phyloP scores from a whole-genome alignment of 164 flowering plant species.

The Houttuynia cordata region DNA sequence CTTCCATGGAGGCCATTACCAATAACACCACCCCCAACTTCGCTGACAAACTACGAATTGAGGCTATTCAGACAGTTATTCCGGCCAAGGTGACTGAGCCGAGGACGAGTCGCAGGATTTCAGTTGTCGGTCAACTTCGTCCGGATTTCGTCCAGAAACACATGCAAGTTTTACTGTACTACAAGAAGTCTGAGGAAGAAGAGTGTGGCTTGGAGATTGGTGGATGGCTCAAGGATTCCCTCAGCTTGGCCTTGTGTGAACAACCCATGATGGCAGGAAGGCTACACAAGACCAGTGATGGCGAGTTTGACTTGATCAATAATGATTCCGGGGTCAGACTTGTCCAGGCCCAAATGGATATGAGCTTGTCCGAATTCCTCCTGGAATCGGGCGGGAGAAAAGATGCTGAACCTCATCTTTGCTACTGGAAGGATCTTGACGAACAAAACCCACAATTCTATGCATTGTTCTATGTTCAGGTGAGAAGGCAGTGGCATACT shows the following conservation, averaged over 20 bases:
- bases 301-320: neutral
- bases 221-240: constrained; percentile 11
- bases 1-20: neutral
- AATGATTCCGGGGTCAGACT: constrained; percentile 10
- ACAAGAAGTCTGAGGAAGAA: constrained; percentile 4
- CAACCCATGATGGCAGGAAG: constrained; percentile 6
- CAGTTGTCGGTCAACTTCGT: neutral
- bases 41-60: neutral
- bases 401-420: constrained; percentile 4
- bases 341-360: constrained; percentile 4
- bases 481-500: too few relatives aligned
- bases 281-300: neutral
- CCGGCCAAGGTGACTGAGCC: constrained; percentile 6
- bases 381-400: neutral
- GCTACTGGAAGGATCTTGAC: constrained; percentile 9
- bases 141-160: constrained; percentile 1
- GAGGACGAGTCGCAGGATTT: neutral
- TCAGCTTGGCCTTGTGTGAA: neutral
- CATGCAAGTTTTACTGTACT: constrained; percentile 4
- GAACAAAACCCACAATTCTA: constrained; percentile 4
- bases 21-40: neutral
- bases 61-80: constrained; percentile 4
- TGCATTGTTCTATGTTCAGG: constrained; percentile 10
- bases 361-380: constrained; percentile 1
- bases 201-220: constrained; percentile 1